A percentile compares a stretch with the other conserved stretches of the same genome.
phyloP scores from a whole-genome alignment of 176 grass and related monocot species.

The Oryza glumipatula region DNA sequence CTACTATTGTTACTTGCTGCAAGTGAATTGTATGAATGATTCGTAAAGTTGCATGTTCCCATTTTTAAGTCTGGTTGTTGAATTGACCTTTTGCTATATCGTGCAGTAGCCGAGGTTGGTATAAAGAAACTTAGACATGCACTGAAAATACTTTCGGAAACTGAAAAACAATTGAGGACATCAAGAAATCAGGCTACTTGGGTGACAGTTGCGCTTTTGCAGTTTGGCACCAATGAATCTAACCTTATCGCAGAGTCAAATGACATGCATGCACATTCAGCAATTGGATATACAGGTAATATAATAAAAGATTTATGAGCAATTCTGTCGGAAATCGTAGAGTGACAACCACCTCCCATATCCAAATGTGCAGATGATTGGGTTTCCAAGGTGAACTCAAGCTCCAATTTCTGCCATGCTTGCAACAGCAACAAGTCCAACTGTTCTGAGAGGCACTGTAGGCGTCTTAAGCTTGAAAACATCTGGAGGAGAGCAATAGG shows the following conservation, averaged over 20 bases:
- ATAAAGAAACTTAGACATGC: constrained; percentile 92
- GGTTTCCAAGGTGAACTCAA: constrained; percentile 71
- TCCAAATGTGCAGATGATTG: constrained; percentile 67
- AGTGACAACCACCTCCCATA: constrained; percentile 33
- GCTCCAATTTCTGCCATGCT: constrained; percentile 72
- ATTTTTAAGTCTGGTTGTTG: neutral
- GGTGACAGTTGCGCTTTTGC: constrained; percentile 98
- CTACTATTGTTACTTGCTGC: constrained; percentile 5
- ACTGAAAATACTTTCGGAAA: constrained; percentile 89
- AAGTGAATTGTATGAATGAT: neutral
- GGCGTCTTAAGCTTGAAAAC: constrained; percentile 80
- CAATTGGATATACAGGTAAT: constrained; percentile 74
- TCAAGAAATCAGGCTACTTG: constrained; percentile 97
- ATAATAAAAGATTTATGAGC: neutral
- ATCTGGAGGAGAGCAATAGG: constrained; percentile 82
- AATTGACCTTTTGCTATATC: constrained; percentile 20
- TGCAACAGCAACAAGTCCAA: constrained; percentile 76
- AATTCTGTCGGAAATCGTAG: neutral
- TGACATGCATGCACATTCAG: constrained; percentile 54
- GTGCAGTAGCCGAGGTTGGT: constrained; percentile 77
- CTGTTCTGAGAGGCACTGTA: constrained; percentile 83
- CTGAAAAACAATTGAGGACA: constrained; percentile 95
- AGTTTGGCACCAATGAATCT: constrained; percentile 78
- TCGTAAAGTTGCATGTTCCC: neutral
- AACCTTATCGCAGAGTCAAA: constrained; percentile 65